Base-by-base conservation (phyloP, 768 basidiomycete species). In the Ramaria sp. region DNA sequence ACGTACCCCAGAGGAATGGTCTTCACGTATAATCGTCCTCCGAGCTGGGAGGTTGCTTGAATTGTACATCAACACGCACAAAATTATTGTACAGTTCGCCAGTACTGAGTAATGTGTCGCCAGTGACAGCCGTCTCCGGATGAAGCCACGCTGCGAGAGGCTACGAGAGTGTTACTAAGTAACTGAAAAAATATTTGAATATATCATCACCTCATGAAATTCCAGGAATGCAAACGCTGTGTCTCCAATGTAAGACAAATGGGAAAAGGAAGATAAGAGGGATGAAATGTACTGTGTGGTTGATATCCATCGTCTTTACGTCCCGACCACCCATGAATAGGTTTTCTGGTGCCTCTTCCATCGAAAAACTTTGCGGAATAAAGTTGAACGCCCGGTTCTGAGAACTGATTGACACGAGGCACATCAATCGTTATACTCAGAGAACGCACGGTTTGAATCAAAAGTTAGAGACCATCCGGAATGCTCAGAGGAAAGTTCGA, bases 71-170 rank as follows among this genome's bases (percentile, higher is more conserved):
- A 52, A 72, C 72, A 38, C 78, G 73, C 45, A 83, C 79, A 58
- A 78, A 85, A 61, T 85, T 83, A 68, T 85, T 78, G 67, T 87
- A 88, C 38, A 88, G 61, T 68, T 87, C 83, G 52, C 80, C 81
- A 20, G 79, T 78, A 20, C 82, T 80, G 55, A 88, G 66, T 38
- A 88, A 69, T 2, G 81, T 83, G 53, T 81, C 78, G 25, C 71
- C 72, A 15, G 61, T 63, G 48, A 76, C 69, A 45, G 76, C 78
- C 60, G 74, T 73, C 52, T 71, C 68, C 0, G 78, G 76, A 62
- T 83, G 75, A 55, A 85, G 64, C 68, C 83, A 88, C 13, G 82
- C 80, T 1, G 81, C 74, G 50, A 86, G 70, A 6, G 82, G 82
- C 76, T 62, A 32, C 27, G 34, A 18, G 18, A 34, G 16, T 36